phyloP scores from a whole-genome alignment of 805 yeast genomes.

The Cyberlindnera petersonii region DNA sequence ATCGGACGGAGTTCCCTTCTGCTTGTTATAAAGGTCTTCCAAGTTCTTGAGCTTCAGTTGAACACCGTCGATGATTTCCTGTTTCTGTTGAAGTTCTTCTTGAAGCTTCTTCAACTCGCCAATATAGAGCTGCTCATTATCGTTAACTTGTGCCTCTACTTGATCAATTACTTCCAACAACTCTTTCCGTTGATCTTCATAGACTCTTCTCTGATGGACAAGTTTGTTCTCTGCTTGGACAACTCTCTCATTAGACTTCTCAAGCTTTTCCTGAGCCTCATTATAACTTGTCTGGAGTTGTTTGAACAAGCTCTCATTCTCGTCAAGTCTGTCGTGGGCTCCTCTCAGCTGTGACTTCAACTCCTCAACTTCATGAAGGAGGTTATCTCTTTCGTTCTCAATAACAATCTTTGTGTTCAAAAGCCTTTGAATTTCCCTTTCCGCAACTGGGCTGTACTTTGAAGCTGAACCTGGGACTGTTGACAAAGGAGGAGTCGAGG shows the following conservation, averaged over 20 bases:
- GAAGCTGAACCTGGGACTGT: constrained; percentile 1
- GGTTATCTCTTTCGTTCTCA: constrained; percentile 33
- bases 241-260: constrained; percentile 19
- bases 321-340: constrained; percentile 28
- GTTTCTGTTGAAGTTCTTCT: constrained; percentile 25
- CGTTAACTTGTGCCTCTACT: constrained; percentile 51
- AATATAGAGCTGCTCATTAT: constrained; percentile 47
- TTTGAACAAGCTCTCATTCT: constrained; percentile 11
- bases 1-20: constrained; percentile 26
- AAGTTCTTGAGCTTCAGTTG: constrained; percentile 25
- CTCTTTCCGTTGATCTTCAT: constrained; percentile 54
- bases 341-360: constrained; percentile 10
- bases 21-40: constrained; percentile 15
- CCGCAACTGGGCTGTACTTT: constrained; percentile 8
- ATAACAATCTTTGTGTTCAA: constrained; percentile 18
- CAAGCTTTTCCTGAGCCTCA: constrained; percentile 8
- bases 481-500: constrained; percentile 12
- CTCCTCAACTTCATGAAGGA: constrained; percentile 31
- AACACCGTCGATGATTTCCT: constrained; percentile 23
- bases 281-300: constrained; percentile 15
- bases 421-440: constrained; percentile 21
- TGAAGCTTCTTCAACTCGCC: constrained; percentile 40
- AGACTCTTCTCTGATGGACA: constrained; percentile 41
- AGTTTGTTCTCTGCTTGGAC: constrained; percentile 38
- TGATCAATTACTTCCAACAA: constrained; percentile 55